Percentiles rank a stretch among this genome's conserved stretches.
These are phyloP conservation scores for Leccinum huronense DNA, from an alignment of 1,284 basidiomycete species.

Conservation along the genomic window DNA sequence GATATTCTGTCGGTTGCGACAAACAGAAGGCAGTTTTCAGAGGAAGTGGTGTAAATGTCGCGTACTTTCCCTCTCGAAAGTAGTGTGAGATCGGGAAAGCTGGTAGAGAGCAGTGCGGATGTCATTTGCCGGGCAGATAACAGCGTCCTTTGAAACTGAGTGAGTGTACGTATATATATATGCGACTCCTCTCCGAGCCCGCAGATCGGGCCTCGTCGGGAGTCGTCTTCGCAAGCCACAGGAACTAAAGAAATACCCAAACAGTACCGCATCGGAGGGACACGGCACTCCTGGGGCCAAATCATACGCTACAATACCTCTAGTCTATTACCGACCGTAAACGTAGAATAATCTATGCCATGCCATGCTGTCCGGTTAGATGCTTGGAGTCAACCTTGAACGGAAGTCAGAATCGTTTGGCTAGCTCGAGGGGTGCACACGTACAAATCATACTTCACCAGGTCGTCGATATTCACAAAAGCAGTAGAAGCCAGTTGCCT, in stretches of 20 bases:
- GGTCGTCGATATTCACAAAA: slow-evolving; percentile 73
- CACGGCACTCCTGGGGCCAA: slow-evolving; percentile 11
- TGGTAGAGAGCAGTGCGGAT: slow-evolving; percentile 48
- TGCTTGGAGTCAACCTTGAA: slow-evolving; percentile 29
- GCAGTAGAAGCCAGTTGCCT: slow-evolving; percentile 80
- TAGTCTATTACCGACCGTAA: slow-evolving; percentile 13
- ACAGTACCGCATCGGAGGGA: slow-evolving; percentile 16
- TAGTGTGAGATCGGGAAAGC: slow-evolving; percentile 58
- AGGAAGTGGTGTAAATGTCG: slow-evolving; percentile 81
- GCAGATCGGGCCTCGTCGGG: not conserved
- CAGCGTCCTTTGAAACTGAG: not conserved
- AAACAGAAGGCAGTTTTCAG: slow-evolving; percentile 78
- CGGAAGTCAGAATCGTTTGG: slow-evolving; percentile 17
- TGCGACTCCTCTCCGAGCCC: not conserved
- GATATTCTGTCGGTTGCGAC: slow-evolving; percentile 96
- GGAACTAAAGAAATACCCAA: not conserved
- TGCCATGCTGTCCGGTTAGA: slow-evolving; percentile 17
- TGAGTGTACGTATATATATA: slow-evolving; percentile 1
- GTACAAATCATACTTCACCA: slow-evolving; percentile 75
- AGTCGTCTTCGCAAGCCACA: not conserved
- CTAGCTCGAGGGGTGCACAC: slow-evolving; percentile 27
- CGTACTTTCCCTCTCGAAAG: slow-evolving; percentile 90
- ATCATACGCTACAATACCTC: slow-evolving; percentile 21
- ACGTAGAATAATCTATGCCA: slow-evolving; percentile 18
- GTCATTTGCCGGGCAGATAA: slow-evolving; percentile 19